Percentiles rank a stretch among this genome's conserved stretches.
Evolutionary conservation across 1,139 yeast species (phyloP).

Genomic region (Komagataea norvegica): DNA sequence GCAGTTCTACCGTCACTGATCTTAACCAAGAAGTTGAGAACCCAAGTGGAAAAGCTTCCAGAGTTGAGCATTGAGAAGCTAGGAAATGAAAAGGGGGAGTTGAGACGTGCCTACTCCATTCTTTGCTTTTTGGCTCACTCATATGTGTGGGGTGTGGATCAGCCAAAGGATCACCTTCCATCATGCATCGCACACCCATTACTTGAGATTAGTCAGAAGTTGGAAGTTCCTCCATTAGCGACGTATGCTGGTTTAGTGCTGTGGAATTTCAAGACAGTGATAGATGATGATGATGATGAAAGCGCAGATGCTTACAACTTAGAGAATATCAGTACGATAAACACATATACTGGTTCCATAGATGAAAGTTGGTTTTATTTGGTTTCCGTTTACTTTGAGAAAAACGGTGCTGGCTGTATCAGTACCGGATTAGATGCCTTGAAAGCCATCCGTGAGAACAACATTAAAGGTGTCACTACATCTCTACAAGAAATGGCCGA

Average conservation of each 20-base stretch:
- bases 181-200: conserved; percentile 66
- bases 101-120: conserved; percentile 75
- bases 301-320: conserved; percentile 41
- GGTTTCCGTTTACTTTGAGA: conserved; percentile 82
- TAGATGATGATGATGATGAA: conserved; percentile 40
- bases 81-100: conserved; percentile 40
- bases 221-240: conserved; percentile 80
- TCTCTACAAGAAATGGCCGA: conserved; percentile 66
- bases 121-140: conserved; percentile 81
- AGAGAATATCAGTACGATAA: conserved; percentile 70
- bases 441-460: conserved; percentile 43
- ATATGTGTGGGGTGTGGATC: conserved; percentile 79
- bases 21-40: conserved; percentile 57
- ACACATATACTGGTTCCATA: conserved; percentile 83
- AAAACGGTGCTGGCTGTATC: conserved; percentile 68
- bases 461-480: conserved; percentile 37
- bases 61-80: conserved; percentile 44
- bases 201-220: conserved; percentile 47
- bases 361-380: conserved; percentile 95
- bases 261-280: conserved; percentile 75
- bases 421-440: conserved; percentile 60
- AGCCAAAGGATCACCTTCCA: conserved; percentile 66
- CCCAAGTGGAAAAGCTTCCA: conserved; percentile 57
- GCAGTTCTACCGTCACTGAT: conserved; percentile 67
- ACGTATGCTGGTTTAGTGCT: conserved; percentile 84